Conservation (phyloP, 768 basidiomycete species). For the Trametopsis cervina region DNA sequence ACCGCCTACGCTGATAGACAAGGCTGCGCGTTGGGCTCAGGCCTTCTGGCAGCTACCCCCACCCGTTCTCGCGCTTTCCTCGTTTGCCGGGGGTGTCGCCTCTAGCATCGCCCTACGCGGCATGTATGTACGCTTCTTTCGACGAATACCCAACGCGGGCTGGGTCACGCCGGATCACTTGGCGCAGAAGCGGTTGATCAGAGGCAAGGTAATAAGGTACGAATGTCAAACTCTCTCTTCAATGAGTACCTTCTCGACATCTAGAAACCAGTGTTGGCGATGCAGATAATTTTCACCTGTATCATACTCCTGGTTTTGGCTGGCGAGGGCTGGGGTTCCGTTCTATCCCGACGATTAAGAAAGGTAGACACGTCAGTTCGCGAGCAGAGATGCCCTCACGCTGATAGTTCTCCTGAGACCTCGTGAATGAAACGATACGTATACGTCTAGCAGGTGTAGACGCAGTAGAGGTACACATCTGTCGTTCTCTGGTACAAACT, state of each 20-base stretch:
- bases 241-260: neutral
- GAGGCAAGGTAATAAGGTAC: conserved; percentile 77
- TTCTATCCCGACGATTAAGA: conserved; percentile 46
- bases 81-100: conserved; percentile 26
- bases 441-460: conserved; percentile 89
- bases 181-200: conserved; percentile 56
- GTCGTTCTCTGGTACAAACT: neutral
- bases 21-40: too few relatives aligned
- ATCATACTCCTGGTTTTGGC: conserved; percentile 75
- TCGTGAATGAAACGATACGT: conserved; percentile 78
- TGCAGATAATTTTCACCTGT: conserved; percentile 82
- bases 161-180: conserved; percentile 65
- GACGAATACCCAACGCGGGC: conserved; percentile 55
- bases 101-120: conserved; percentile 32
- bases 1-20: too few relatives aligned
- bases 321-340: conserved; percentile 70
- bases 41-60: conserved; percentile 1
- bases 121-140: conserved; percentile 33
- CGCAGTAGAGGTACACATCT: conserved; percentile 70
- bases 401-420: conserved; percentile 35
- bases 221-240: conserved; percentile 11
- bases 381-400: neutral
- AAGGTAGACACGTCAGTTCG: conserved; percentile 36
- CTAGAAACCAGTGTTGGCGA: conserved; percentile 60
- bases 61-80: conserved; percentile 21